phyloP scores from a whole-genome alignment of 164 flowering plant genomes.

The Akebia trifoliata region DNA sequence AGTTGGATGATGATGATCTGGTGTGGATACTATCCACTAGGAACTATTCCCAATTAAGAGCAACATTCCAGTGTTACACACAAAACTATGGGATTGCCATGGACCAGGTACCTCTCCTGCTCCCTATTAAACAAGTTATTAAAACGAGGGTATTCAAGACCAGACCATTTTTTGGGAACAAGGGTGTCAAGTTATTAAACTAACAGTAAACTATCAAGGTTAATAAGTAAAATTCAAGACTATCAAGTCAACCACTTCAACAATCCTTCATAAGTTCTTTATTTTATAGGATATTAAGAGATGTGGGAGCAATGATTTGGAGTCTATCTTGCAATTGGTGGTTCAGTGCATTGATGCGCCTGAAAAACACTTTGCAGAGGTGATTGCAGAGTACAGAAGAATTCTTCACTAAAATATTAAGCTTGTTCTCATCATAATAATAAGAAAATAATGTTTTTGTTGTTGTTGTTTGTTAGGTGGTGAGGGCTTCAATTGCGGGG shows the following conservation, averaged over 20 bases:
- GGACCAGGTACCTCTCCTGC: constrained; percentile 38
- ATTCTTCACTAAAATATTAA: no score
- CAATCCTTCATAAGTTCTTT: not conserved
- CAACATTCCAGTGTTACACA: constrained; percentile 52
- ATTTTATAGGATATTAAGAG: constrained; percentile 45
- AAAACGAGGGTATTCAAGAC: no score
- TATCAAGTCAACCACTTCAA: not conserved
- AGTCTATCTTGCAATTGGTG: constrained; percentile 34
- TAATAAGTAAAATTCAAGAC: no score
- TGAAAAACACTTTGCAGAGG: constrained; percentile 77
- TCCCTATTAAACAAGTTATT: not conserved
- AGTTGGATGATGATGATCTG: constrained; percentile 44
- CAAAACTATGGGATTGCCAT: constrained; percentile 42
- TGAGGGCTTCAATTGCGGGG: constrained; percentile 48
- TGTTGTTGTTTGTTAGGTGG: constrained; percentile 32
- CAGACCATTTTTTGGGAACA: no score
- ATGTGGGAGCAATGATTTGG: constrained; percentile 40
- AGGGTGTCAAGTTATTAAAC: no score
- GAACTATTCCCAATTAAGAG: constrained; percentile 56
- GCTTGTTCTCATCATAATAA: no score
- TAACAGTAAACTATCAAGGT: no score
- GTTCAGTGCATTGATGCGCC: constrained; percentile 62
- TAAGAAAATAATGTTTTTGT: no score
- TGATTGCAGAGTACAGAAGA: constrained; percentile 8
- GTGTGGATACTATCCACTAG: constrained; percentile 58